Evolutionary conservation across 78 protist genomes (phyloP).

Genomic region (Dictyostelium citrinum): DNA sequence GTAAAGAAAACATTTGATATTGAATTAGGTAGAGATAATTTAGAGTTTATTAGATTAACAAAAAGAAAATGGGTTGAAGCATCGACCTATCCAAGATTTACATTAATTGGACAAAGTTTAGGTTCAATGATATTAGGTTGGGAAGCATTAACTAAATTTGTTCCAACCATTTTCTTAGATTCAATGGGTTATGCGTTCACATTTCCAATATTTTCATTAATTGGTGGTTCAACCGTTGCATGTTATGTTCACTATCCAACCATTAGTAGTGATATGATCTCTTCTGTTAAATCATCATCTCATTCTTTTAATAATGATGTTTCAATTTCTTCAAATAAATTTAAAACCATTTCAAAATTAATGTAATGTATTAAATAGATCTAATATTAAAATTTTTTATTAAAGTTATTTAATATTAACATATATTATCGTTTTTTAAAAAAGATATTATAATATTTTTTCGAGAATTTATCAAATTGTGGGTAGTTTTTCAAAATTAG

Average conservation of each 20-base stretch:
- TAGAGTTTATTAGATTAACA: slow-evolving; percentile 52
- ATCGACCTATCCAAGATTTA: slow-evolving; percentile 52
- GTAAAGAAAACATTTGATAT: slow-evolving; percentile 39
- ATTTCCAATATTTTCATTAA: slow-evolving; percentile 76
- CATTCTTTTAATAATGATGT: slow-evolving; percentile 26
- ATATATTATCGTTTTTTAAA: too few relatives aligned
- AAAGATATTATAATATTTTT: slow-evolving; percentile 88
- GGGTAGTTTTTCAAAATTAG: slow-evolving; percentile 74
- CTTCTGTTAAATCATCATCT: neutral
- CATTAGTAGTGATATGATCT: slow-evolving; percentile 84
- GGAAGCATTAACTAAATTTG: slow-evolving; percentile 55
- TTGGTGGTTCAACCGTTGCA: slow-evolving; percentile 80
- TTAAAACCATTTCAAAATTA: slow-evolving; percentile 28
- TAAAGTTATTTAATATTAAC: too few relatives aligned
- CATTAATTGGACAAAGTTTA: slow-evolving; percentile 74
- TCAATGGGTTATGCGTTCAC: slow-evolving; percentile 92
- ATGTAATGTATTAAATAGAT: neutral
- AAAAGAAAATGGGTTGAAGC: slow-evolving; percentile 75
- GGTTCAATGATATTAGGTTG: slow-evolving; percentile 73
- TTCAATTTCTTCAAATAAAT: slow-evolving; percentile 24
- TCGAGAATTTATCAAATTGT: slow-evolving; percentile 74
- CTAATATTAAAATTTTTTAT: too few relatives aligned
- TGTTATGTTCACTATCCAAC: slow-evolving; percentile 97
- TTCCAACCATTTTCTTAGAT: slow-evolving; percentile 85
- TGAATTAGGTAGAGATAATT: slow-evolving; percentile 29